Base-by-base conservation (phyloP, 441 rosid genomes). In the Gossypium aridum region DNA sequence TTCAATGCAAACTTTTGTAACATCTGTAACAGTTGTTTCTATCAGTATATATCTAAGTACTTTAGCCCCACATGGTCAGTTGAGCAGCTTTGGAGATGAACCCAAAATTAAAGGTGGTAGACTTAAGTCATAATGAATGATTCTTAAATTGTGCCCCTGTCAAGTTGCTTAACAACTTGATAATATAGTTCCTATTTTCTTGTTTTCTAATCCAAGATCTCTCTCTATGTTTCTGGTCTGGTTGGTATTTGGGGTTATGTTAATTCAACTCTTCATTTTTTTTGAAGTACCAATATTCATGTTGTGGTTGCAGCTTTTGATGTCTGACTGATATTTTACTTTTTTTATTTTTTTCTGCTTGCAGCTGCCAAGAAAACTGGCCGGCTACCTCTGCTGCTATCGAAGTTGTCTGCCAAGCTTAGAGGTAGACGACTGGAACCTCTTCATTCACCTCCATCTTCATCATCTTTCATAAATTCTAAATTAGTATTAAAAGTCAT, bases 391-490 rank as follows among this genome's bases (percentile, higher is more conserved):
- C 76, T 45, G 78, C 78, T 90, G 76, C 76, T 88, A 34, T 72
- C 87, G 2, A 92, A 83, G 79, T 71, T 86, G 68, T 82, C 72
- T 6, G 89, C 91, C 23, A 94, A 87, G 85, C 86, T 94, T 64
- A 82, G 91, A 83, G 80, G 97, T 68, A 88, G 80, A 77, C 86
- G 80, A 71, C 26, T 23, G 31, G 86, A 83, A 25, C 67, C 73
- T 19, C 69, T 79, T 1, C 70, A 77, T 64, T 28, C 83, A 5
- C 57, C 80, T 0, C 68, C 68, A 14, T 73, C 77, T 34, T 69
- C 80, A 57, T 83, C 90, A 25, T 82, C 89, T 13, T 67, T 85
- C 14, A 69, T 88, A 8, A 87, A 73, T 75, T 78, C 75, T 16
- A 96, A 87, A 76, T 82, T 91, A 28, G 16, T 87, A 67, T 57